These are phyloP conservation scores for Rhynchosporium secalis DNA, from an alignment of 2,329 filamentous ascomycete species.

Conservation along the genomic window DNA sequence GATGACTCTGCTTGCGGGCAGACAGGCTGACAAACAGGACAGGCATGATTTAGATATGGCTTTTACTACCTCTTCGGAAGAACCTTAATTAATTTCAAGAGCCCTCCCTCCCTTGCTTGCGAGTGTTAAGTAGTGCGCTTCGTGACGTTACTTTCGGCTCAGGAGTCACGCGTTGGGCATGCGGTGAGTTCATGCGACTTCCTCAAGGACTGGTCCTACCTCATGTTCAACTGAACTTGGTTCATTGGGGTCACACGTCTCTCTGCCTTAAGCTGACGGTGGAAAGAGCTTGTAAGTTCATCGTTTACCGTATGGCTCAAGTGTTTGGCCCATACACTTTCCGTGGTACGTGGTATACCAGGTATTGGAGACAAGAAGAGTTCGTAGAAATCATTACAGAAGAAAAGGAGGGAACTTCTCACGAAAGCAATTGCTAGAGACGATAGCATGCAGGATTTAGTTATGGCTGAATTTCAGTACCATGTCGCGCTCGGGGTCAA, in stretches of 20 bases:
- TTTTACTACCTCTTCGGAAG: conserved; percentile 1
- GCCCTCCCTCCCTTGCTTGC: too few relatives aligned
- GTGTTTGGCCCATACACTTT: neutral
- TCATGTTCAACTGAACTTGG: too few relatives aligned
- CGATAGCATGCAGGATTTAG: too few relatives aligned
- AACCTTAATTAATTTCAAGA: neutral
- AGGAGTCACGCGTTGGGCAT: neutral
- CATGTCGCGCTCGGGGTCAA: neutral
- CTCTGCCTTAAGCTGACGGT: conserved; percentile 5
- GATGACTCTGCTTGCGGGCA: neutral
- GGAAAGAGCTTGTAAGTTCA: neutral
- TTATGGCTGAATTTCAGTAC: neutral
- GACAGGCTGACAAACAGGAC: neutral
- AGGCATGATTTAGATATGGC: neutral
- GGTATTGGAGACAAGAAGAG: too few relatives aligned
- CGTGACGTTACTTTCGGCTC: neutral
- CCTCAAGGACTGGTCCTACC: too few relatives aligned
- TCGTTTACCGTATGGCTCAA: neutral
- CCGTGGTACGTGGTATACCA: neutral
- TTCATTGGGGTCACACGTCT: neutral
- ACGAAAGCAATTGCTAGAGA: too few relatives aligned
- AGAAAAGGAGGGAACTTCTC: too few relatives aligned
- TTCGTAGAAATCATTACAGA: too few relatives aligned
- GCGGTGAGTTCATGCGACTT: conserved; percentile 9
- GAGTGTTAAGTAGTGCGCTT: too few relatives aligned